These are phyloP conservation scores for Aspergillus brunneoviolaceus DNA, from an alignment of 2,329 filamentous ascomycete genomes.

Conservation along the genomic window DNA sequence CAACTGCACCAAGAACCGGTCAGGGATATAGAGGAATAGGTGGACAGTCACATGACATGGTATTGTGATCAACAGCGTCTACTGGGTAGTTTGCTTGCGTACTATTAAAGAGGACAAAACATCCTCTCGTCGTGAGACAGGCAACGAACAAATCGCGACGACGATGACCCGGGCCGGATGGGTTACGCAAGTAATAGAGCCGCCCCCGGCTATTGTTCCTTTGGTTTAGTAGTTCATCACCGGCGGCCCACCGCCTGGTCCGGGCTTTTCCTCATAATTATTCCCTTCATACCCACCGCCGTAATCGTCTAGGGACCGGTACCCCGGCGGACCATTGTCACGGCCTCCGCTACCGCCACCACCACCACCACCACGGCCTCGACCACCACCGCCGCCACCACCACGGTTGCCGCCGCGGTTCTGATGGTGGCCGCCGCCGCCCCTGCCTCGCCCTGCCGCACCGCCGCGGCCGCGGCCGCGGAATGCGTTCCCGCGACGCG, in stretches of 20 bases:
- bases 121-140: too few species aligned
- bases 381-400: slow-evolving; percentile 51
- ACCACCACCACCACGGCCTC: slow-evolving; percentile 53
- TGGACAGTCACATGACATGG: too few species aligned
- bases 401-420: slow-evolving; percentile 44
- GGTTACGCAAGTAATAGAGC: too few species aligned
- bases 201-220: too few species aligned
- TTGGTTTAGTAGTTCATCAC: slow-evolving; percentile 41
- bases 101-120: too few species aligned
- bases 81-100: too few species aligned
- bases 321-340: slow-evolving; percentile 54
- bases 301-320: slow-evolving; percentile 67
- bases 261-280: slow-evolving; percentile 29
- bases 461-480: slow-evolving; percentile 41
- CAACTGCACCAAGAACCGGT: too few species aligned
- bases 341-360: slow-evolving; percentile 45
- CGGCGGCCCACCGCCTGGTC: slow-evolving; percentile 28
- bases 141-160: too few species aligned
- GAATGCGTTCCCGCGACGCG: slow-evolving; percentile 35
- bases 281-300: slow-evolving; percentile 21
- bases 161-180: too few species aligned
- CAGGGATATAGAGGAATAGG: too few species aligned
- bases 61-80: too few species aligned
- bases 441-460: slow-evolving; percentile 39
- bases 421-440: slow-evolving; percentile 21